phyloP scores from a whole-genome alignment of 129 eudicot genomes.

The Centella asiatica region DNA sequence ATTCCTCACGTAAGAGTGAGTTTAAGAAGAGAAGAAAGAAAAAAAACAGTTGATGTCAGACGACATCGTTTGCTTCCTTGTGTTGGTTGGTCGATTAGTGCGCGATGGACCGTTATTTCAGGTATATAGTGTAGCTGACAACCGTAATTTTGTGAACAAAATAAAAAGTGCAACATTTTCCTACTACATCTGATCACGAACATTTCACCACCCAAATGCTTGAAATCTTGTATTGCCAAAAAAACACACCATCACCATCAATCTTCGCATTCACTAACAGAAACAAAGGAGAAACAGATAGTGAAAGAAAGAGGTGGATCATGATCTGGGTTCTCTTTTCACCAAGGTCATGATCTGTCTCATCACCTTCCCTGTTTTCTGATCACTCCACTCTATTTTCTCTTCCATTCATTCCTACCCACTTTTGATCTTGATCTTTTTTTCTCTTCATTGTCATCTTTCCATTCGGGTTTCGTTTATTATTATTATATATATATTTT shows the following conservation, averaged over 20 bases:
- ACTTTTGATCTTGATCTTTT: background rate
- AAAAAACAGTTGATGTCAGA: too few relatives aligned
- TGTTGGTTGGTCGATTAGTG: constrained; percentile 18
- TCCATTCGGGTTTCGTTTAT: background rate
- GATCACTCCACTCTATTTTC: constrained; percentile 17
- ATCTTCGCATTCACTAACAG: constrained; percentile 17
- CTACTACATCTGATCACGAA: constrained; percentile 13
- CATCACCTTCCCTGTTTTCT: constrained; percentile 10
- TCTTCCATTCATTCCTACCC: background rate
- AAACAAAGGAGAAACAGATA: constrained; percentile 15
- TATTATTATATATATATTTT: too few relatives aligned
- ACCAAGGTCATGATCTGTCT: constrained; percentile 32
- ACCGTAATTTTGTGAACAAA: constrained; percentile 23
- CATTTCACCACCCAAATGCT: constrained; percentile 12
- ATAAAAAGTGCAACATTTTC: constrained; percentile 6
- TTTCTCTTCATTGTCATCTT: too few relatives aligned
- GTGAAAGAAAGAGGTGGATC: constrained; percentile 31
- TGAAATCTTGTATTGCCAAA: constrained; percentile 23
- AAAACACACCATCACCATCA: constrained; percentile 20
- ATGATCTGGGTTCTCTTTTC: constrained; percentile 36
- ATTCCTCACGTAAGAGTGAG: too few relatives aligned
- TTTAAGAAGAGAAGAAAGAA: too few relatives aligned
- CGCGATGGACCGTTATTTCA: constrained; percentile 45
- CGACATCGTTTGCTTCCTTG: too few relatives aligned
- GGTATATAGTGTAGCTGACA: constrained; percentile 30